phyloP scores from a whole-genome alignment of 352 stramenopile genomes.

The Phytophthora litchii region DNA sequence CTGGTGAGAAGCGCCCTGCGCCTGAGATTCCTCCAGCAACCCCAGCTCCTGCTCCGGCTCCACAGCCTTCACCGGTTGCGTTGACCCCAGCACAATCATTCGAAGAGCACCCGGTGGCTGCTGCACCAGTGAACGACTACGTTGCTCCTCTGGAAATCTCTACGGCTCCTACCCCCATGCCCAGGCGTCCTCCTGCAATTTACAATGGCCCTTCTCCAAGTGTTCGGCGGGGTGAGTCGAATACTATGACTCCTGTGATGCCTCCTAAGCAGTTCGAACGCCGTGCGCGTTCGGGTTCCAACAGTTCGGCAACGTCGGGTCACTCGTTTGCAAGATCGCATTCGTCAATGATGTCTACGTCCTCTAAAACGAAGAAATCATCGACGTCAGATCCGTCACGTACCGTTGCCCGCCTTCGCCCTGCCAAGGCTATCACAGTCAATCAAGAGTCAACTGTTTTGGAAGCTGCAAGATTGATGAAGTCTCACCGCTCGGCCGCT shows the following conservation, averaged over 20 bases:
- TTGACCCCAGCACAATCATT: constrained; percentile 18
- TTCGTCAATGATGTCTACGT: constrained; percentile 79
- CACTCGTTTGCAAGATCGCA: constrained; percentile 84
- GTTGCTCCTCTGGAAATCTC: constrained; percentile 16
- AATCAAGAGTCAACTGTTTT: constrained; percentile 79
- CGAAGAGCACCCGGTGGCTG: constrained; percentile 18
- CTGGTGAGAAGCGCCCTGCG: constrained; percentile 31
- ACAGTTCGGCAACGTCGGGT: constrained; percentile 73
- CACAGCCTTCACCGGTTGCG: constrained; percentile 19
- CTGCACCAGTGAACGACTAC: constrained; percentile 26
- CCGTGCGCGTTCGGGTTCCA: constrained; percentile 71
- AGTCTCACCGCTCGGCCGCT: constrained; percentile 90
- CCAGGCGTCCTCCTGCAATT: constrained; percentile 36
- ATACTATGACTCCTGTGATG: constrained; percentile 34
- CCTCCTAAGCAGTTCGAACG: constrained; percentile 39
- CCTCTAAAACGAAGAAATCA: constrained; percentile 75
- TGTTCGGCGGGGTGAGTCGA: constrained; percentile 24
- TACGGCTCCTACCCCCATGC: constrained; percentile 20
- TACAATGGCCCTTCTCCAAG: constrained; percentile 43
- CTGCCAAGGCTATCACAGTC: constrained; percentile 91
- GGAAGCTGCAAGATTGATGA: constrained; percentile 91
- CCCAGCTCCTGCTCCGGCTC: constrained; percentile 1
- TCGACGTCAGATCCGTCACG: constrained; percentile 59
- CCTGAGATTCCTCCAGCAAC: constrained; percentile 11
- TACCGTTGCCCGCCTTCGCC: constrained; percentile 78